Base-by-base conservation (phyloP, 179 eudicot genomes). In the Drosera spatulata region DNA sequence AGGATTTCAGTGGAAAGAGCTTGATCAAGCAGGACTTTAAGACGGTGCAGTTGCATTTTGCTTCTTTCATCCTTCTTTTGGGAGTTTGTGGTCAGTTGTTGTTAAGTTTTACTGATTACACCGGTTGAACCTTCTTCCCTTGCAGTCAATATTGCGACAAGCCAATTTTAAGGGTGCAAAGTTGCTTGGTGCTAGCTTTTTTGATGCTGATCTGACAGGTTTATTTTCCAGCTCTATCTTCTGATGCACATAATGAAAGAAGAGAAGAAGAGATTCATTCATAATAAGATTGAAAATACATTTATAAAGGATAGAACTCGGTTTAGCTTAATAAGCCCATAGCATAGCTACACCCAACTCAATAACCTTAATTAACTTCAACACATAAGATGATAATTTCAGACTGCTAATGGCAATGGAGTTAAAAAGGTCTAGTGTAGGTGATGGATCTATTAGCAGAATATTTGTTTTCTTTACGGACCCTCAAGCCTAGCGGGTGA, bases 181-280 rank as follows among this genome's bases (percentile, higher is more conserved):
- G 53, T 71, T 93, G 76, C 58, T 93, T 44, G 96, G 99, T 57
- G 96, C 99, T 58, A 93, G 99, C 86, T 93, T 89, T 80, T 93
- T 93, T 63, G 96, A 88, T 79, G 90, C 99, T 47, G 96, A 89
- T 83, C 79, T 93, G 71, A 93, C 99, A 77, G 98, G 98, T 91
- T 66, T 59, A 12, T 22, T 38, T 58, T 4, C 9, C 51, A 15
- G 13, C n/a, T 55, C 11, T 58, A 2, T 14, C 15, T 55, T 51
- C 6, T 11, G 15, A 51, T 7, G 15, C 13, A 6, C 33, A 22
- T 22, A 22, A 22, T 22, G 33, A 22, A 22, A 22, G n/a, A n/a
- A n/a, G 1, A 11, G 11, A 50, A 50, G 53, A 10, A 4, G 13
- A 50, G 10, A n/a, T 10, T 50, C 53, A 22, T 22, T 22, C 33